Evolutionary conservation across 768 basidiomycete species (phyloP).

Genomic region (Russula lepida): DNA sequence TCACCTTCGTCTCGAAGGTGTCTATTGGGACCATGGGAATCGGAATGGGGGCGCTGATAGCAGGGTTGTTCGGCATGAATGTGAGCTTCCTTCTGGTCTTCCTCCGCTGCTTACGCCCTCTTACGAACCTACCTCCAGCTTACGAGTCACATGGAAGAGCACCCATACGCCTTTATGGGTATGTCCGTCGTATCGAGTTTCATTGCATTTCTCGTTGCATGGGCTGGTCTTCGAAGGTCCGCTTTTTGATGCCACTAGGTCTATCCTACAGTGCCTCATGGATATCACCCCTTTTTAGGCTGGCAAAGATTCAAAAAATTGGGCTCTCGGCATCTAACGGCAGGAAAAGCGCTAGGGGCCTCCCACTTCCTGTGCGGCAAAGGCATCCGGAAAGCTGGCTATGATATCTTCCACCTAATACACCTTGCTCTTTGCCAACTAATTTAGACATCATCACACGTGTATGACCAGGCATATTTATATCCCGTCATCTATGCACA

Average conservation of each 20-base stretch:
- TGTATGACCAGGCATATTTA: constrained; percentile 17
- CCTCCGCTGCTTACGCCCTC: constrained; percentile 10
- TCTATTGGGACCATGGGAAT: constrained; percentile 94
- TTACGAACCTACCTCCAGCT: constrained; percentile 37
- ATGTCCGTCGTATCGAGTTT: constrained; percentile 53
- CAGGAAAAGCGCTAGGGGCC: background rate
- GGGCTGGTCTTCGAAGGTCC: constrained; percentile 57
- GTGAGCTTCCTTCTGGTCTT: constrained; percentile 39
- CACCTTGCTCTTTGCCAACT: background rate
- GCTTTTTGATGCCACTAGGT: constrained; percentile 9
- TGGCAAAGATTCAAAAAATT: constrained; percentile 31
- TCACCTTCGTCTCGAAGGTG: constrained; percentile 37
- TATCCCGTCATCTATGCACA: background rate
- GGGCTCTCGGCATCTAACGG: constrained; percentile 11
- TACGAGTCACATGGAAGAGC: constrained; percentile 61
- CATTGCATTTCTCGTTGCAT: constrained; percentile 53
- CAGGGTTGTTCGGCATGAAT: constrained; percentile 95
- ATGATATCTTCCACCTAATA: background rate
- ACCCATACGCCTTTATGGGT: constrained; percentile 64
- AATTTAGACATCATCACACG: constrained; percentile 14
- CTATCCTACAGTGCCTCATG: constrained; percentile 3
- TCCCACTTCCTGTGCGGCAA: constrained; percentile 10
- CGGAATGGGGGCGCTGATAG: constrained; percentile 81
- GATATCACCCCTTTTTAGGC: constrained; percentile 22
- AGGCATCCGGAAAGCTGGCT: background rate